These are phyloP conservation scores for Pestalotiopsis sp. DNA, from an alignment of 2,329 filamentous ascomycete genomes.

Conservation along the genomic window DNA sequence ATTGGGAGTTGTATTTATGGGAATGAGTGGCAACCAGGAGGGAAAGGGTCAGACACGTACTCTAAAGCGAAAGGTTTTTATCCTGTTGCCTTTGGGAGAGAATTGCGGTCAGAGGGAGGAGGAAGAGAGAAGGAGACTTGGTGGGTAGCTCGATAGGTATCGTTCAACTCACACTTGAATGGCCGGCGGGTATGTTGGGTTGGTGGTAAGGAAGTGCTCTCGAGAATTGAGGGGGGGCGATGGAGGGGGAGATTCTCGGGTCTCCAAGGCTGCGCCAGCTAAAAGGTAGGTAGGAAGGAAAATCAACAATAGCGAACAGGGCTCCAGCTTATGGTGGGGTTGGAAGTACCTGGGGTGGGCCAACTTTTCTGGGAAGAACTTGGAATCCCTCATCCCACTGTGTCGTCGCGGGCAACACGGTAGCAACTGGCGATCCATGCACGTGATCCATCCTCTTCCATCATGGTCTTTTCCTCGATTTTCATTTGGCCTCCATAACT, in stretches of 20 bases:
- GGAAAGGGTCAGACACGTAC: not conserved
- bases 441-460: slow-evolving; percentile 1
- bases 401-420: slow-evolving; percentile 6
- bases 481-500: not conserved
- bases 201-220: not conserved
- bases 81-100: slow-evolving; percentile 5
- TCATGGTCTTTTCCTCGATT: not conserved
- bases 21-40: not conserved
- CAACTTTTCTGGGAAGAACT: not conserved
- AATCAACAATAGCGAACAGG: not conserved
- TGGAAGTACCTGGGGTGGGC: not conserved
- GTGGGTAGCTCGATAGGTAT: slow-evolving; percentile 6
- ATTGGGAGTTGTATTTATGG: slow-evolving; percentile 5
- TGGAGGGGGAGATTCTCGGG: slow-evolving; percentile 7
- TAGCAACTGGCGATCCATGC: not conserved
- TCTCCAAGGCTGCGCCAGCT: not conserved
- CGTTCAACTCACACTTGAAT: not conserved
- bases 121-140: slow-evolving; percentile 7
- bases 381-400: slow-evolving; percentile 2
- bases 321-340: slow-evolving; percentile 2
- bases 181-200: not conserved
- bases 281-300: not conserved
- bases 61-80: not conserved
- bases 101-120: slow-evolving; percentile 8
- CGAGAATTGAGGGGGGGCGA: slow-evolving; percentile 1